Percentiles rank a stretch among this genome's conserved stretches.
Conservation (phyloP, 176 grass and related monocot genomes). For the Triticum urartu region DNA sequence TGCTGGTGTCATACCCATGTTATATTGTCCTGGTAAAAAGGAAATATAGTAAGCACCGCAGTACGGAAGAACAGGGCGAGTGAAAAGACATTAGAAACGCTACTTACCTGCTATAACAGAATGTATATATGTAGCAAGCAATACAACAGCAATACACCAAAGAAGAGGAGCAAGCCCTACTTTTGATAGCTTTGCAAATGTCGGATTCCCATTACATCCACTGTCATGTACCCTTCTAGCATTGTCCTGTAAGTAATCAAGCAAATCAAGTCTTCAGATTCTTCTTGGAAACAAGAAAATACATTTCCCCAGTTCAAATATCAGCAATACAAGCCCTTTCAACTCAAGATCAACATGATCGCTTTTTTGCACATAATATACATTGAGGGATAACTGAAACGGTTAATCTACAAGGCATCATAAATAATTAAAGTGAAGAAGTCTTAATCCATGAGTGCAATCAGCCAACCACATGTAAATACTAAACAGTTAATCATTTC, state of each 20-base stretch:
- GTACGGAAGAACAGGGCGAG: conserved; percentile 6
- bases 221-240: conserved; percentile 86
- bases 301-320: neutral
- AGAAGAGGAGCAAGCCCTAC: conserved; percentile 89
- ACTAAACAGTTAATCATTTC: conserved; percentile 4
- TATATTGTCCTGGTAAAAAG: conserved; percentile 60
- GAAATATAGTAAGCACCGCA: conserved; percentile 24
- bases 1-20: conserved; percentile 46
- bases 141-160: conserved; percentile 64
- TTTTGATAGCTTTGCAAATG: conserved; percentile 68
- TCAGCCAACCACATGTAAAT: neutral
- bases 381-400: neutral
- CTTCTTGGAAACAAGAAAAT: neutral
- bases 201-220: conserved; percentile 61
- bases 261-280: neutral
- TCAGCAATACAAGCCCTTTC: conserved; percentile 6
- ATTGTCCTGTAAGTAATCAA: conserved; percentile 71
- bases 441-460: neutral
- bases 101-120: conserved; percentile 82
- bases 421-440: neutral
- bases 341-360: neutral
- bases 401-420: neutral
- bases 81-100: neutral
- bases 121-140: conserved; percentile 81
- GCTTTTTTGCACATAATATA: conserved; percentile 1